Base-by-base conservation (phyloP, 345 rosid species). In the Nephelium lappaceum region DNA sequence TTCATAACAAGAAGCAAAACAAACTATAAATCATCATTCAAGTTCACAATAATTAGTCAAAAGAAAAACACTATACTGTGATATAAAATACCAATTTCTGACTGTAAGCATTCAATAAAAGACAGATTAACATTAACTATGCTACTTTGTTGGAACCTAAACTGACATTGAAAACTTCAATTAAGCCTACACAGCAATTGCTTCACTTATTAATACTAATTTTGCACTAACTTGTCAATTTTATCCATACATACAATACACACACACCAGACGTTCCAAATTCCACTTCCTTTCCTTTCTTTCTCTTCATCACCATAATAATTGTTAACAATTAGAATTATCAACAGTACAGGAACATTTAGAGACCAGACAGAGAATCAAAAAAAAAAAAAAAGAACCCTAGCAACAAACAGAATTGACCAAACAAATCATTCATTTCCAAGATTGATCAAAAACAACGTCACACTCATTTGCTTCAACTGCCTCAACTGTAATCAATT, bases 371-470 rank as follows among this genome's bases (percentile, higher is more conserved):
- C 6, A 45, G 7, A 9, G 47, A 27, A 64, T 27, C 8, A 47
- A 74, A 11, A 45, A 1, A 6, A 45, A 11, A 27, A 64, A 16
- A 8, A 47, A 75, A 7, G 47, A 64, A 21, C 8, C 62, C 62
- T 27, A 64, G 60, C 43, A 62, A 74, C 53, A 62, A 18, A 74
- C 60, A 14, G 41, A 2, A 42, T 42, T 4, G 65, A 74, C n/a
- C 47, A 45, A 23, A 23, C 16, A 39, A 53, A 60, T 27, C 60
- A 45, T 74, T 74, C 77, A 63, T 42, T 74, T 42, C 60, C 42
- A 19, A 31, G 42, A 47, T 47, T 38, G n/a, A 75, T 49, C 1
- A n/a, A 27, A 75, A 31, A 75, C 62, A 45, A 31, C 8, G 65
- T 19, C 5, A 49, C 62, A 65, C 21, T 12, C 36, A 61, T 58